A percentile compares a stretch with the other conserved stretches of the same genome.
Evolutionary conservation across 768 basidiomycete genomes (phyloP).

Genomic region (Solioccasus polychromus): DNA sequence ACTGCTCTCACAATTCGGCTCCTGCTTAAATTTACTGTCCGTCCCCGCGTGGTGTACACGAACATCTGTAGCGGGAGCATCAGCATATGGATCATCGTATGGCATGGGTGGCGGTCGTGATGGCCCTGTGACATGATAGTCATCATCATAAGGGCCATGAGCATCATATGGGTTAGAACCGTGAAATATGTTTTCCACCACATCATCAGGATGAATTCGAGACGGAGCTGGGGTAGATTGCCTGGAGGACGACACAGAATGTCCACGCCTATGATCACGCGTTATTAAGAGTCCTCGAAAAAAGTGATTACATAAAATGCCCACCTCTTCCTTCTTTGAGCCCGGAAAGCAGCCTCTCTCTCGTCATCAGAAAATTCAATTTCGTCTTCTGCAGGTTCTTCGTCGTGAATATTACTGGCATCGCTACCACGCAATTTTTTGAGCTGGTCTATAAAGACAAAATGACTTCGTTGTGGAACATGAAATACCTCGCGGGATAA

Average conservation of each 20-base stretch:
- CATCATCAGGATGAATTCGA: constrained; percentile 53
- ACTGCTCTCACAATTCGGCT: constrained; percentile 25
- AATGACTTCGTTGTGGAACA: constrained; percentile 73
- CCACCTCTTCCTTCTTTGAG: constrained; percentile 57
- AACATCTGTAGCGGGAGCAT: constrained; percentile 35
- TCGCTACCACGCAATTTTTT: constrained; percentile 80
- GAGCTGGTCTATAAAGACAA: constrained; percentile 78
- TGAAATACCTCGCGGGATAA: constrained; percentile 74
- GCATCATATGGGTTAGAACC: constrained; percentile 64
- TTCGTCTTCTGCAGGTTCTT: constrained; percentile 88
- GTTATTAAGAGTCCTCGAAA: background rate
- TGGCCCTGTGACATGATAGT: constrained; percentile 48
- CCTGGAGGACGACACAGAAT: constrained; percentile 53
- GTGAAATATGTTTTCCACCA: constrained; percentile 43
- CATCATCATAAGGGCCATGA: constrained; percentile 66
- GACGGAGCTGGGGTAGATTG: constrained; percentile 53
- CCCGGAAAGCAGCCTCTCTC: constrained; percentile 72
- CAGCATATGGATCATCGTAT: constrained; percentile 79
- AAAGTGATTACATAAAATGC: constrained; percentile 25
- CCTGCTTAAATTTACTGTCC: constrained; percentile 11
- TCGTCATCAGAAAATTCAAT: constrained; percentile 96
- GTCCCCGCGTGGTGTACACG: background rate
- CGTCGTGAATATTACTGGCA: constrained; percentile 92
- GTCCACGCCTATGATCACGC: constrained; percentile 43
- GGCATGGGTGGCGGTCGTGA: constrained; percentile 67